Conservation (phyloP, 2,329 filamentous ascomycete species). For the Colletotrichum tropicicola region DNA sequence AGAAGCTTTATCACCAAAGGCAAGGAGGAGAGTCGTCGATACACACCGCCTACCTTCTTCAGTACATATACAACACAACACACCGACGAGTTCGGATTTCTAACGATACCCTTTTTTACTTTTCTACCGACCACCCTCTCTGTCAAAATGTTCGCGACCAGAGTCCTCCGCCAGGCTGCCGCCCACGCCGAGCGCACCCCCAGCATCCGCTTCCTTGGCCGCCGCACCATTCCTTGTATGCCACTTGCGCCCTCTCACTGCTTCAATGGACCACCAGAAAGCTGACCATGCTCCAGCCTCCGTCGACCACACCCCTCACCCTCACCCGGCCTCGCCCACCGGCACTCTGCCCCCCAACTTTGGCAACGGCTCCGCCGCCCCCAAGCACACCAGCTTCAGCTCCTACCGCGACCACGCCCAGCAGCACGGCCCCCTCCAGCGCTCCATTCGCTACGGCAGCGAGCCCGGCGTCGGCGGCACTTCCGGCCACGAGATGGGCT, state of each 20-base stretch:
- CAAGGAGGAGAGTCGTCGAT: conserved; percentile 27
- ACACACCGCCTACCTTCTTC: background rate
- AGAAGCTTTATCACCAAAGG: conserved; percentile 21
- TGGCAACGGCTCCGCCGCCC: conserved; percentile 42
- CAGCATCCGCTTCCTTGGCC: conserved; percentile 70
- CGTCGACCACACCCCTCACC: conserved; percentile 77
- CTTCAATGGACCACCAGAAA: background rate
- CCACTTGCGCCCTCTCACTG: conserved; percentile 16
- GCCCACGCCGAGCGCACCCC: conserved; percentile 68
- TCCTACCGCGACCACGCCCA: conserved; percentile 81
- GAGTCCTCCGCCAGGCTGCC: conserved; percentile 65
- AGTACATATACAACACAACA: background rate
- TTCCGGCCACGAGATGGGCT: conserved; percentile 76
- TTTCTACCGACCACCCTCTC: background rate
- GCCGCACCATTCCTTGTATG: conserved; percentile 67
- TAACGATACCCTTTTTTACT: background rate
- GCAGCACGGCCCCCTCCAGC: conserved; percentile 79
- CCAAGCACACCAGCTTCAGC: conserved; percentile 72
- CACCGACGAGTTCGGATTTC: conserved; percentile 5
- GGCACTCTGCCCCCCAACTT: conserved; percentile 68
- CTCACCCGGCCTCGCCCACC: conserved; percentile 77
- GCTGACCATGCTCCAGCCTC: conserved; percentile 59
- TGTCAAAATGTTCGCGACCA: conserved; percentile 62
- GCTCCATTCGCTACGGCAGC: conserved; percentile 53
- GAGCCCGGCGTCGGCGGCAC: conserved; percentile 63